Evolutionary conservation across 1,139 yeast species (phyloP).

Genomic region (Pichia inconspicua): DNA sequence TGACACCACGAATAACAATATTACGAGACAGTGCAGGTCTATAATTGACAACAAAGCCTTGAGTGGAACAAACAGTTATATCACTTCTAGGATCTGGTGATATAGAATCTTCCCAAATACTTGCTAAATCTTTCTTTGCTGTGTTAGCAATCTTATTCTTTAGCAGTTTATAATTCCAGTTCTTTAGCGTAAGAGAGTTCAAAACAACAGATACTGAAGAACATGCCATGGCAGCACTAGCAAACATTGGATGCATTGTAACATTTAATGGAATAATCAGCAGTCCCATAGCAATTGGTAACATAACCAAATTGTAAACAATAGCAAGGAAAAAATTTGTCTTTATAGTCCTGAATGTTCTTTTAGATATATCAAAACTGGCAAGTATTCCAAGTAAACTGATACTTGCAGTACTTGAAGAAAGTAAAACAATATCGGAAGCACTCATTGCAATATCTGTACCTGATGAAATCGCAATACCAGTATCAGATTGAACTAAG

Average conservation of each 20-base stretch:
- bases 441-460: conserved; percentile 95
- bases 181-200: conserved; percentile 64
- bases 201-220: conserved; percentile 85
- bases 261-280: conserved; percentile 69
- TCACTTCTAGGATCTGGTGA: conserved; percentile 4
- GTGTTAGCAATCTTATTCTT: not conserved
- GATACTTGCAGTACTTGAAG: conserved; percentile 11
- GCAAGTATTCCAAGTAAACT: conserved; percentile 56
- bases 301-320: conserved; percentile 76
- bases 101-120: conserved; percentile 9
- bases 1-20: not conserved
- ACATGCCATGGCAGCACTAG: conserved; percentile 90
- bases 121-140: not conserved
- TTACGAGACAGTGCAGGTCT: not conserved
- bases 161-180: conserved; percentile 39
- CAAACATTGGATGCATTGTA: conserved; percentile 78
- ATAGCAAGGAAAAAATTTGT: conserved; percentile 81
- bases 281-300: conserved; percentile 94
- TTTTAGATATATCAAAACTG: conserved; percentile 64
- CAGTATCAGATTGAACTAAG: conserved; percentile 77
- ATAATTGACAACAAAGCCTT: conserved; percentile 6
- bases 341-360: conserved; percentile 69
- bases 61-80: conserved; percentile 3
- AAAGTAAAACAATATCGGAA: conserved; percentile 79
- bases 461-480: conserved; percentile 86